These are phyloP conservation scores for Amanita thiersii DNA, from an alignment of 768 basidiomycete species.

Conservation along the genomic window DNA sequence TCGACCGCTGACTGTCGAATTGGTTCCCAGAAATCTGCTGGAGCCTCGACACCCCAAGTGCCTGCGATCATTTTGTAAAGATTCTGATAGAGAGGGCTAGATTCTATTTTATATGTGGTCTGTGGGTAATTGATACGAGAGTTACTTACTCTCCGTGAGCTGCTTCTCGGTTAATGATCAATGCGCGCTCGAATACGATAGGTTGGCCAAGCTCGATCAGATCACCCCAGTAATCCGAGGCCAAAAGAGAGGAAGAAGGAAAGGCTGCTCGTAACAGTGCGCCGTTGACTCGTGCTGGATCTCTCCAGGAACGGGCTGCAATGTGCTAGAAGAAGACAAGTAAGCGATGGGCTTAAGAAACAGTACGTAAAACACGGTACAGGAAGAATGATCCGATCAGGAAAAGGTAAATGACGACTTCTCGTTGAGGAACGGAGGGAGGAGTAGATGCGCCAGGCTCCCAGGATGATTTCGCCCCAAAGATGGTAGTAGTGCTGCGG, in stretches of 20 bases:
- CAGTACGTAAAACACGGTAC: neutral
- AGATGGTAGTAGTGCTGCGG: slow-evolving; percentile 37
- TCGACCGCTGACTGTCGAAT: slow-evolving; percentile 20
- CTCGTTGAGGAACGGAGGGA: slow-evolving; percentile 14
- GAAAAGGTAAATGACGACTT: too few relatives aligned
- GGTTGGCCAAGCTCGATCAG: slow-evolving; percentile 34
- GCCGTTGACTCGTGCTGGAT: slow-evolving; percentile 50
- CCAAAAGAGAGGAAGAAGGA: slow-evolving; percentile 49
- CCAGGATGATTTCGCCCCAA: slow-evolving; percentile 40
- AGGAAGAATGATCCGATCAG: too few relatives aligned
- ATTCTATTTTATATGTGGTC: slow-evolving; percentile 11
- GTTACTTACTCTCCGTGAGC: slow-evolving; percentile 41
- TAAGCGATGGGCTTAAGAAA: neutral
- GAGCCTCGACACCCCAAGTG: slow-evolving; percentile 20
- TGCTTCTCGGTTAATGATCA: slow-evolving; percentile 56
- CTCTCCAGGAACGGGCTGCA: slow-evolving; percentile 40
- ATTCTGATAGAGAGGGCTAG: slow-evolving; percentile 15
- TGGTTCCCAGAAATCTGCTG: slow-evolving; percentile 26
- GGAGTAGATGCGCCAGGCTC: slow-evolving; percentile 32
- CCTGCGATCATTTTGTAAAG: slow-evolving; percentile 27
- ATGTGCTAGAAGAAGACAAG: slow-evolving; percentile 10
- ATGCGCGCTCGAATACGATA: slow-evolving; percentile 52
- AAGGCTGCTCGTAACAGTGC: slow-evolving; percentile 61
- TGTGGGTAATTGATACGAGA: neutral
- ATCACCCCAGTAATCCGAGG: slow-evolving; percentile 56